phyloP scores from a whole-genome alignment of 2,329 filamentous ascomycete species.

The Ceratocystis ficicola region DNA sequence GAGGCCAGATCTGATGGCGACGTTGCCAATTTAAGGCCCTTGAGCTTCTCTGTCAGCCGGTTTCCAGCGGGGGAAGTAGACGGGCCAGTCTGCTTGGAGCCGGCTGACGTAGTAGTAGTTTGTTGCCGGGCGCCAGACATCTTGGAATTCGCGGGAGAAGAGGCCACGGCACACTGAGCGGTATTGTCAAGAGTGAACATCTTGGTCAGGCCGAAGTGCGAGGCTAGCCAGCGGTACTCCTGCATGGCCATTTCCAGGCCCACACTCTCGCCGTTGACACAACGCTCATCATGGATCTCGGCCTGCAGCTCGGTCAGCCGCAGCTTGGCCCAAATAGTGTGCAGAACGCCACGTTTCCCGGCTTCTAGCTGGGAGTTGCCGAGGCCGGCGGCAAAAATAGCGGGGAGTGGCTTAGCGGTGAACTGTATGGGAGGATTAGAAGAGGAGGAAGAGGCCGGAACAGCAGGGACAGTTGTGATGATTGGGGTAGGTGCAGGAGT shows the following conservation, averaged over 20 bases:
- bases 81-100: neutral
- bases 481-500: neutral
- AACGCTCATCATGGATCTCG: conserved; percentile 65
- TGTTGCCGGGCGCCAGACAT: neutral
- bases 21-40: conserved; percentile 21
- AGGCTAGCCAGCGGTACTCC: conserved; percentile 74
- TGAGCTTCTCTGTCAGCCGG: conserved; percentile 21
- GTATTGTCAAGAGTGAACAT: conserved; percentile 23
- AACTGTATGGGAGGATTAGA: conserved; percentile 28
- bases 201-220: conserved; percentile 55
- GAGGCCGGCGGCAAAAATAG: conserved; percentile 70
- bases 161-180: neutral
- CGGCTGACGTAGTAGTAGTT: neutral
- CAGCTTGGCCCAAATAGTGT: conserved; percentile 83
- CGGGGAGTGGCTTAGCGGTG: conserved; percentile 66
- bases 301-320: conserved; percentile 60
- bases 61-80: neutral
- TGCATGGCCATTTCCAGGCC: conserved; percentile 72
- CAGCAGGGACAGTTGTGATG: neutral
- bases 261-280: conserved; percentile 65
- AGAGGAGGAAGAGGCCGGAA: too few species aligned
- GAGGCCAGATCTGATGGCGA: conserved; percentile 21
- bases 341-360: conserved; percentile 69
- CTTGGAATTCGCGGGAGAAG: neutral
- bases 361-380: conserved; percentile 49